Conservation (phyloP, 768 basidiomycete species). For the Boletus huronensis region DNA sequence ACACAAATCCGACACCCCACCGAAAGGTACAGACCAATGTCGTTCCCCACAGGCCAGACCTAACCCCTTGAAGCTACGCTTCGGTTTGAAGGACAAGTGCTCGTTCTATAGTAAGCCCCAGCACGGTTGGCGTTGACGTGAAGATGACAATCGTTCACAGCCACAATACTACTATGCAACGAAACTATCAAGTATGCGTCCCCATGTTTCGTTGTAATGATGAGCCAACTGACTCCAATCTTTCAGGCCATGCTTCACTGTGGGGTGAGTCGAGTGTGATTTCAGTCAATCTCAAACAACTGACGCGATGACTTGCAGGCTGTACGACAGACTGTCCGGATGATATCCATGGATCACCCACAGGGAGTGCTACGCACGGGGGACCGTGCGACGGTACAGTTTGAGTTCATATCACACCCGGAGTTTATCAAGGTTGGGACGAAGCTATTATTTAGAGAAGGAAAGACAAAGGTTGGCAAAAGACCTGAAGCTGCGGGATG, state of each 20-base stretch:
- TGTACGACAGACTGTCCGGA: slow-evolving; percentile 87
- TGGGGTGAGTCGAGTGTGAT: slow-evolving; percentile 51
- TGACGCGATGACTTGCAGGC: slow-evolving; percentile 47
- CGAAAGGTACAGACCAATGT: slow-evolving; percentile 51
- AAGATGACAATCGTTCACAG: slow-evolving; percentile 35
- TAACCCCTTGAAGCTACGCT: slow-evolving; percentile 52
- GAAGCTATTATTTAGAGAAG: slow-evolving; percentile 92
- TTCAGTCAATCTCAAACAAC: not conserved
- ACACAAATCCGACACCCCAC: slow-evolving; percentile 71
- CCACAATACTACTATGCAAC: slow-evolving; percentile 90
- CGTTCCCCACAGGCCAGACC: not conserved
- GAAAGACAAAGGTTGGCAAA: slow-evolving; percentile 80
- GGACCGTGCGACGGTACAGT: slow-evolving; percentile 89
- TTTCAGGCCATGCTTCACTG: slow-evolving; percentile 87
- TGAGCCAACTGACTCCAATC: not conserved
- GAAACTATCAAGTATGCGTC: slow-evolving; percentile 76
- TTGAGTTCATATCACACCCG: slow-evolving; percentile 90
- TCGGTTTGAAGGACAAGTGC: slow-evolving; percentile 89
- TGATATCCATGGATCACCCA: slow-evolving; percentile 87
- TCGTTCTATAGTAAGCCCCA: slow-evolving; percentile 81
- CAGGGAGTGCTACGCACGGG: slow-evolving; percentile 89
- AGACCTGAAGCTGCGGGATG: not conserved
- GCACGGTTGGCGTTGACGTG: not conserved
- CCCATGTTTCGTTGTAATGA: not conserved
- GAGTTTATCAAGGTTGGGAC: slow-evolving; percentile 93